Evolutionary conservation across 2,329 filamentous ascomycete genomes (phyloP), one percentile per base, ranked within the genome.

Genomic region (Apiospora sp.): DNA sequence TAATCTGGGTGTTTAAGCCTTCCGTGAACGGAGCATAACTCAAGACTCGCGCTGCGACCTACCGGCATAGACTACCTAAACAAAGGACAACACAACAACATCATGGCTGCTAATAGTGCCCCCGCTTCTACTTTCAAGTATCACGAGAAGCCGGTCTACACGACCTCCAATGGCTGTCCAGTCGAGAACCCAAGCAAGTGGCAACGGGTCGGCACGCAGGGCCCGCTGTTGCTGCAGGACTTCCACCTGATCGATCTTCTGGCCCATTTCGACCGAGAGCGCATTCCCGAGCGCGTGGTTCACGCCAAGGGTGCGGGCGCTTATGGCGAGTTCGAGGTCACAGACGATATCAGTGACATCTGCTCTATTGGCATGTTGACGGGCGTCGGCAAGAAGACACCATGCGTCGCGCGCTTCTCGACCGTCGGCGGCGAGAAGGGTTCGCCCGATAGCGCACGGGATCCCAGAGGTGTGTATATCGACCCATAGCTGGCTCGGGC

Each of bases 341-440:
- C 84, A 49, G 82, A 87, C 73, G 85, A 87, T 71, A 86, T 87
- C 70, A 84, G 84, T 71, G 86, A 88, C 70, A 82, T 87, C 68
- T 81, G 71, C 24, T 78, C 77, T 34, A 78, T 84, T 73, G 84
- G 86, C 73, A 83, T 87, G 80, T 83, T 87, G 75, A 85, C 83
- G 81, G 83, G 87, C 70, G 82, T 87, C 16, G 90, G 89, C 77
- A 91, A 91, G 82, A 86, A 88, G 79, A 91, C 89, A 71, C 89
- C 89, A 16, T 81, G 90, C 76, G 85, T 89, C 41, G 85, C 88
- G 37, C 88, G 91, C 2, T 93, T 93, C 82, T 93, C 91, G 1
- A 93, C 92, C n/a, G 91, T 93, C 24, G 91, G 90, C 82, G 90
- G 91, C 73, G 91, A 92, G 79, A 90, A 89, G 76, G 92, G 91